Percentiles rank a stretch among this genome's conserved stretches.
Conservation (phyloP, 2,329 filamentous ascomycete species). For the Xylariaceae sp. region DNA sequence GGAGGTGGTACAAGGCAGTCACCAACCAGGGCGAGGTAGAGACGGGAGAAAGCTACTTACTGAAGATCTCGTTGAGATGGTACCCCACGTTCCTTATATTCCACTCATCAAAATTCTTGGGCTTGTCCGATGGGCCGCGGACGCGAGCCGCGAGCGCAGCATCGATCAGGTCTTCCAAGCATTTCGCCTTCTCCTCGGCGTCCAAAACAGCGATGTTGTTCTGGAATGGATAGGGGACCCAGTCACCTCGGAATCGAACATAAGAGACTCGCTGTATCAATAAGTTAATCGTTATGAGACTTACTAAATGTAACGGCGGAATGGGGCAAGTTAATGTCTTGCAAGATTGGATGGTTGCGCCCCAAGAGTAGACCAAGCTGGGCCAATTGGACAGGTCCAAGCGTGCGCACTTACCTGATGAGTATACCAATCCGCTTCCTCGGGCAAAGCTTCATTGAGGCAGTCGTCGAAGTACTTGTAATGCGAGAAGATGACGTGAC, state of each 20-base stretch:
- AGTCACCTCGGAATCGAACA: constrained; percentile 90
- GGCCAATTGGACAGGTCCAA: background rate
- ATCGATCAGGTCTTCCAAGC: constrained; percentile 93
- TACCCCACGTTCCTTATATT: constrained; percentile 86
- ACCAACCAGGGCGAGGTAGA: no score
- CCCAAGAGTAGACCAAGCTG: no score
- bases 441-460: constrained; percentile 92
- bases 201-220: constrained; percentile 99
- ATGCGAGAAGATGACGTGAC: constrained; percentile 98
- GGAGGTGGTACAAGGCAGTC: no score
- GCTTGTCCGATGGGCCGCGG: constrained; percentile 68
- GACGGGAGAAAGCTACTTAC: background rate
- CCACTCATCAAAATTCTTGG: constrained; percentile 97
- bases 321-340: no score
- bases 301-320: background rate
- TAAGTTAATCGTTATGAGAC: background rate
- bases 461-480: constrained; percentile 99
- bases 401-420: constrained; percentile 56
- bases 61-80: constrained; percentile 90
- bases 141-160: constrained; percentile 82
- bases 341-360: no score
- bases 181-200: constrained; percentile 92
- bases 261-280: constrained; percentile 77
- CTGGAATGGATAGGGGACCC: constrained; percentile 99
- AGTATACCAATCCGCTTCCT: constrained; percentile 90